Evolutionary conservation across 768 basidiomycete species (phyloP), one percentile per base, ranked within the genome.

Genomic region (Termitomyces sp.): DNA sequence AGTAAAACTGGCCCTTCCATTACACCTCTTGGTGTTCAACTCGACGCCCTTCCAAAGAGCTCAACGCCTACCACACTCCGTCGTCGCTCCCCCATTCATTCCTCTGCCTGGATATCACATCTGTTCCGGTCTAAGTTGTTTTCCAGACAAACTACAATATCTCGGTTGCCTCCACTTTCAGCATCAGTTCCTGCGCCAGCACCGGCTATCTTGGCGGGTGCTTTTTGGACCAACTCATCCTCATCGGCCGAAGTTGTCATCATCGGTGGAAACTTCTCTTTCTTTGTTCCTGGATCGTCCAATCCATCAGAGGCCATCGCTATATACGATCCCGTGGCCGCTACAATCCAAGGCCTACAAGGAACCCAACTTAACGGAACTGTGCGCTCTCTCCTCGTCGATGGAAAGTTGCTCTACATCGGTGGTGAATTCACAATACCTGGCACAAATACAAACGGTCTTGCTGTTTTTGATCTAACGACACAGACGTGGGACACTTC

Each of bases 231-330:
- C 7, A 97, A 98, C 69, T 79, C 79, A 42, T 83, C 88, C 2
- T 85, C 85, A 3, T 80, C 83, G 5, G 71, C 68, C 49, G 85
- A 91, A 59, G 73, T 93, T 20, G 85, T 86, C 47, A 84, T 98
- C 63, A 78, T 98, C 52, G 96, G 95, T 37, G 96, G 96, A 40
- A 94, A 95, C 72, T 99, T 98, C 71, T 83, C 89, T 0, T 87
- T 87, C 69, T 61, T 78, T 6, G 63, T 76, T 43, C 60, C 73
- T 2, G 76, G 76, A 7, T 74, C 79, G 4, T 75, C 79, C 1
- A 63, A 73, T 17, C 69, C 70, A 2, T 79, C 85, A 2, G 77
- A 81, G 63, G 86, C 81, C 36, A 70, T 96, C 25, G 92, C 85
- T 1, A 73, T 94, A 37, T 97, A 96, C 70, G 81, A 94, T 69